Percentiles rank a stretch among this genome's conserved stretches.
These are phyloP conservation scores for Monosporascus cannonballus DNA, from an alignment of 2,329 filamentous ascomycete species.

Conservation along the genomic window DNA sequence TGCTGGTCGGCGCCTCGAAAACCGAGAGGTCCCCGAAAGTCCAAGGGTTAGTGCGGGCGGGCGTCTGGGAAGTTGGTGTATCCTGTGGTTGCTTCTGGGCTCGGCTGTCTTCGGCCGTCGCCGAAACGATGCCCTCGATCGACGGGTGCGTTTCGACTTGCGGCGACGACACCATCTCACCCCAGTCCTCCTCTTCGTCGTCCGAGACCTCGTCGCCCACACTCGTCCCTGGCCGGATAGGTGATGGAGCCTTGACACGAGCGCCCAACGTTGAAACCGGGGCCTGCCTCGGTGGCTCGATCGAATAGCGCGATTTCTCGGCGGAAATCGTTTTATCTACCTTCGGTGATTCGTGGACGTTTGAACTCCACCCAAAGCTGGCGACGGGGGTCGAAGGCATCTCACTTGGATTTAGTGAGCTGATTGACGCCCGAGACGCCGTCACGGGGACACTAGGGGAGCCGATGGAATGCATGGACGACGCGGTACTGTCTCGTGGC, in stretches of 20 bases:
- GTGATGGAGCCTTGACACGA: not conserved
- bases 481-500: constrained; percentile 2
- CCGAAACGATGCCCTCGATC: constrained; percentile 2
- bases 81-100: not conserved
- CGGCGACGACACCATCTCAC: constrained; percentile 50
- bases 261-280: not conserved
- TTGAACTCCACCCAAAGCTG: constrained; percentile 20
- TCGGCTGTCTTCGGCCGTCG: constrained; percentile 2
- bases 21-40: constrained; percentile 15
- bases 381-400: constrained; percentile 4
- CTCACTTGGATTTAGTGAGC: not conserved
- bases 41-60: constrained; percentile 11
- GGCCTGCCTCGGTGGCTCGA: not conserved
- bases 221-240: not conserved
- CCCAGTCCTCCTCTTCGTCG: constrained; percentile 53
- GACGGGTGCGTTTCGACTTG: constrained; percentile 4
- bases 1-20: constrained; percentile 5
- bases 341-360: constrained; percentile 2
- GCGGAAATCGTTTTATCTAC: not conserved
- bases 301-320: not conserved
- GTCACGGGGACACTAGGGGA: constrained; percentile 1
- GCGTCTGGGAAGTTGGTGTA: constrained; percentile 1
- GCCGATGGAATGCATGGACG: not conserved
- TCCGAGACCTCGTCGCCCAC: constrained; percentile 12
- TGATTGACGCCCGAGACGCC: not conserved